Percentiles rank a stretch among this genome's conserved stretches.
Conservation (phyloP, 805 yeast species). For the Blastobotrys muscicola region DNA sequence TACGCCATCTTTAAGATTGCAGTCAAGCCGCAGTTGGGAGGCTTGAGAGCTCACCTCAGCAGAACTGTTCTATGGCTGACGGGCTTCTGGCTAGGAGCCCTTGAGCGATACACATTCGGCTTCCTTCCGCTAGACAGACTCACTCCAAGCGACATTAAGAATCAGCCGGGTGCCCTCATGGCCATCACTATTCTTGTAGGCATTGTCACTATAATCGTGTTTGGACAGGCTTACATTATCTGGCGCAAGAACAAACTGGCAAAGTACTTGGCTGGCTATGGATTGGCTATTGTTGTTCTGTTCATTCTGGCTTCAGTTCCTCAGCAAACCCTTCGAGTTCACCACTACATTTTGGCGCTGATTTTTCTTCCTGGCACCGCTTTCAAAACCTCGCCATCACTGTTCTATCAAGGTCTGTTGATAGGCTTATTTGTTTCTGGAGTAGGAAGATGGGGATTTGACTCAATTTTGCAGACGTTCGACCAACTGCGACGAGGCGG, state of each 20-base stretch:
- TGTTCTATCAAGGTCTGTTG: conserved; percentile 74
- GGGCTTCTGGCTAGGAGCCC: conserved; percentile 71
- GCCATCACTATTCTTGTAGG: conserved; percentile 47
- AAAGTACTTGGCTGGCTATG: conserved; percentile 49
- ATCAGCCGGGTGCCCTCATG: conserved; percentile 66
- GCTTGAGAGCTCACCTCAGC: conserved; percentile 23
- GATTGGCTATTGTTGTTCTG: conserved; percentile 13
- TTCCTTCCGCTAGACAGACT: conserved; percentile 80
- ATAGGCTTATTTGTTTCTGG: conserved; percentile 79
- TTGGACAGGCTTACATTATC: conserved; percentile 65
- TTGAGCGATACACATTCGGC: conserved; percentile 84
- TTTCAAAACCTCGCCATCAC: conserved; percentile 28
- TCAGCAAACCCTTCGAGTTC: conserved; percentile 64
- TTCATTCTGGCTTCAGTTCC: conserved; percentile 43
- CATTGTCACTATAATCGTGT: conserved; percentile 43
- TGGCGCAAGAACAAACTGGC: conserved; percentile 59
- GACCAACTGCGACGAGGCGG: conserved; percentile 61
- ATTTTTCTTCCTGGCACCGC: conserved; percentile 81
- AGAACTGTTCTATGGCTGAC: conserved; percentile 61
- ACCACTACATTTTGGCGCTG: conserved; percentile 71
- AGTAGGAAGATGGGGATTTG: conserved; percentile 87
- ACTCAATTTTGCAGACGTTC: conserved; percentile 75
- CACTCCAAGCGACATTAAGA: conserved; percentile 57
- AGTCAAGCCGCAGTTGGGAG: conserved; percentile 17
- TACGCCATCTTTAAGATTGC: conserved; percentile 50